phyloP scores from a whole-genome alignment of 441 rosid genomes.

The Adansonia gregorii region DNA sequence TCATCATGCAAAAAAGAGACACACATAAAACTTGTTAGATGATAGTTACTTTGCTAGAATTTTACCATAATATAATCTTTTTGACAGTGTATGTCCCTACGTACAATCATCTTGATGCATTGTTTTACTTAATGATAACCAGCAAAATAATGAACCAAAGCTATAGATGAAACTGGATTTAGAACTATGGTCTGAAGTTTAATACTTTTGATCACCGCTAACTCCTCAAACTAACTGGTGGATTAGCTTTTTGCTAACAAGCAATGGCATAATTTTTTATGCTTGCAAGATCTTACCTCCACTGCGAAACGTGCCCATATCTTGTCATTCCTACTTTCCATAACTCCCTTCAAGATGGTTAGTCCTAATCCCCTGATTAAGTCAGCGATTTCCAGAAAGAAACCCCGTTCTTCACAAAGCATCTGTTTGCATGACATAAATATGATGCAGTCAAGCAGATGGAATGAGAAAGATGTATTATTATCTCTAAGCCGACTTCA shows the following conservation, averaged over 20 bases:
- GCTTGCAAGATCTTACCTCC: constrained; percentile 57
- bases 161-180: too few species aligned
- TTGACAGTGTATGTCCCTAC: too few species aligned
- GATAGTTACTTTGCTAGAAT: too few species aligned
- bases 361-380: constrained; percentile 84
- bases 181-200: too few species aligned
- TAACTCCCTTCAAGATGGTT: constrained; percentile 88
- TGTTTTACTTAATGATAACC: too few species aligned
- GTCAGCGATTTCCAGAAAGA: constrained; percentile 92
- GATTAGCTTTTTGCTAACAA: too few species aligned
- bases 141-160: too few species aligned
- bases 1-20: background rate
- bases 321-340: constrained; percentile 79
- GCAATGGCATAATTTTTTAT: background rate
- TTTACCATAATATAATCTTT: too few species aligned
- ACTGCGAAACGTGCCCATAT: constrained; percentile 90
- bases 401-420: constrained; percentile 88
- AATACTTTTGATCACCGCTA: too few species aligned
- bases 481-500: constrained; percentile 23
- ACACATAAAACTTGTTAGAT: too few species aligned
- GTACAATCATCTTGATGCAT: too few species aligned
- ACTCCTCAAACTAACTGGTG: background rate
- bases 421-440: constrained; percentile 50
- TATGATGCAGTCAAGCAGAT: constrained; percentile 8
- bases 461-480: constrained; percentile 16